These are phyloP conservation scores for Penicillium pancosmium DNA, from an alignment of 495 filamentous ascomycete genomes.

Conservation along the genomic window DNA sequence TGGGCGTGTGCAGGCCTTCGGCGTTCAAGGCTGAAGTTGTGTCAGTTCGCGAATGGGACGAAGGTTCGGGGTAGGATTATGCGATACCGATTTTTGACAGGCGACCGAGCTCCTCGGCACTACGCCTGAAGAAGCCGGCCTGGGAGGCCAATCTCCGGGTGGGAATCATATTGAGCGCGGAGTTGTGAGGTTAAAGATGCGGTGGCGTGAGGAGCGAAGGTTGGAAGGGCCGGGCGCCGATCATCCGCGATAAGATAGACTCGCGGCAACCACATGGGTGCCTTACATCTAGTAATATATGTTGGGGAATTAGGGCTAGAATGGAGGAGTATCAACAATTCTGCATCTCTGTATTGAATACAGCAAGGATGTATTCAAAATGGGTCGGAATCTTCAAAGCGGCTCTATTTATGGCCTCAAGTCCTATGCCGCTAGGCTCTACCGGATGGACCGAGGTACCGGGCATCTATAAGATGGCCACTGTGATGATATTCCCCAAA, in stretches of 20 bases:
- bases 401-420: too few species aligned
- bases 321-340: too few species aligned
- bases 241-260: conserved; percentile 27
- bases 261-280: too few species aligned
- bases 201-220: neutral
- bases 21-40: conserved; percentile 48
- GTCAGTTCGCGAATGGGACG: conserved; percentile 1
- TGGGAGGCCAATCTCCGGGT: conserved; percentile 50
- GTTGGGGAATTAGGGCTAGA: too few species aligned
- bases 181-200: conserved; percentile 2
- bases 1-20: conserved; percentile 51
- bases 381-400: too few species aligned
- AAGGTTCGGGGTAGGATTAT: neutral
- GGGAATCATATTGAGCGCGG: conserved; percentile 41
- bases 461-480: too few species aligned
- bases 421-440: too few species aligned
- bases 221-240: conserved; percentile 7
- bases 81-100: conserved; percentile 54
- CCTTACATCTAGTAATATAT: too few species aligned
- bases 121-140: conserved; percentile 62
- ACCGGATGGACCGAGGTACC: too few species aligned
- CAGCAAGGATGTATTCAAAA: too few species aligned
- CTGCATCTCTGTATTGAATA: too few species aligned
- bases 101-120: conserved; percentile 66
- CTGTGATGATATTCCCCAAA: too few species aligned